phyloP scores from a whole-genome alignment of 805 yeast genomes.

The Candida maesae region DNA sequence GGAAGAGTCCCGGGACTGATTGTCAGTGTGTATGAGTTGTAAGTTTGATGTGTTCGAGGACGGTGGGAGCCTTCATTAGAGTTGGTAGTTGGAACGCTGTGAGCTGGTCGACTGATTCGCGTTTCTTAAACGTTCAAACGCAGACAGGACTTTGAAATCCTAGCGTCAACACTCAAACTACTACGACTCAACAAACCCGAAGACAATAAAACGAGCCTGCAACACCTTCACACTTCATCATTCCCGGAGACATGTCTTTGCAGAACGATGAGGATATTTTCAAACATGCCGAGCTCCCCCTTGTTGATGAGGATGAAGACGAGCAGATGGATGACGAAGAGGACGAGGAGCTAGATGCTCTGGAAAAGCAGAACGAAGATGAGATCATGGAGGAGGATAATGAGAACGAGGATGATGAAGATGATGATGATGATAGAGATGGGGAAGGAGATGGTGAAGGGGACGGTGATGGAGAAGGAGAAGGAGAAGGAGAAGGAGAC shows the following conservation, averaged over 20 bases:
- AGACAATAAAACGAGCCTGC: too few relatives aligned
- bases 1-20: too few relatives aligned
- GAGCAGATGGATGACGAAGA: slow-evolving; percentile 26
- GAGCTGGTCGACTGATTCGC: too few relatives aligned
- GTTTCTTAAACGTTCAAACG: too few relatives aligned
- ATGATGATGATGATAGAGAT: slow-evolving; percentile 17
- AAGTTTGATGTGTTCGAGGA: too few relatives aligned
- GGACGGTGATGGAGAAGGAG: slow-evolving; percentile 4
- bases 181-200: too few relatives aligned
- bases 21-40: too few relatives aligned
- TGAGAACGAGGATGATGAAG: slow-evolving; percentile 25
- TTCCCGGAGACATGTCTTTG: slow-evolving; percentile 1
- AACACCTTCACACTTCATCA: too few relatives aligned
- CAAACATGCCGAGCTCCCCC: slow-evolving; percentile 21
- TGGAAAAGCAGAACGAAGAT: slow-evolving; percentile 23
- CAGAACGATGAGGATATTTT: slow-evolving; percentile 23
- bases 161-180: too few relatives aligned
- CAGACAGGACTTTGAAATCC: too few relatives aligned
- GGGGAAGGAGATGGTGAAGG: slow-evolving; percentile 15
- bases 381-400: slow-evolving; percentile 30
- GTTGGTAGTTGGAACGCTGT: too few relatives aligned
- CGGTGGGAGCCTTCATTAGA: too few relatives aligned
- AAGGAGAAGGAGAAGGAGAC: slow-evolving; percentile 3
- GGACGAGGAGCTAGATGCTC: slow-evolving; percentile 29
- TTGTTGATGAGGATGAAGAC: slow-evolving; percentile 27